Evolutionary conservation across 1,284 basidiomycete species (phyloP), one percentile per base, ranked within the genome.

Genomic region (Polyporus tsugae): DNA sequence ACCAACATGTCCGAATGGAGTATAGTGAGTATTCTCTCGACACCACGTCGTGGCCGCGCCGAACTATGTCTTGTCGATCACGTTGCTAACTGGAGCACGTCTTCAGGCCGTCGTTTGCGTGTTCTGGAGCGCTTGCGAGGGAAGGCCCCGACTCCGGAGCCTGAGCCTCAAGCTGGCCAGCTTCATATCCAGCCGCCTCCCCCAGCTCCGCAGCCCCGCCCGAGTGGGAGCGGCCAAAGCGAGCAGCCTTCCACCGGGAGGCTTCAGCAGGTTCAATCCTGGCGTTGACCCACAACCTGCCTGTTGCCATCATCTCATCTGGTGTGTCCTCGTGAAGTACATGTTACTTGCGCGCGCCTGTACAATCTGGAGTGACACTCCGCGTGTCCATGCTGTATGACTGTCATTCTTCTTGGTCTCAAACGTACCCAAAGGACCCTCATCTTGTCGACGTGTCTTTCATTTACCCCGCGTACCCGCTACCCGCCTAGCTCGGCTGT

Each of bases 1-100:
- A 92, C 70, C 88, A 91, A 68, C 83, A 90, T 71, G 82, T 86
- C 63, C 83, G 87, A 53, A 75, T 84, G 53, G 92, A 93, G 73
- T 92, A 91, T 74, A 83, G 91, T 91, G 74, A 75, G 88, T 78
- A 35, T 19, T 15, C 41, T 19, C 65, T 22, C 25, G 62, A 19
- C 36, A 39, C 15, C 46, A 58, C 53, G 60, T 39, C 22, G 35
- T 38, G 17, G 17, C 58, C 38, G 39, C 58, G 58, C 38, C 58
- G n/a, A 60, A 42, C 35, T 29, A n/a, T 29, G 29, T 36, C 53
- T 36, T 35, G 55, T 38, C n/a, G 9, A 58, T 58, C 52, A 55
- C 3, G 52, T 35, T 22, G 38, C 66, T n/a, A 36, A 52, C n/a
- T 41, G 15, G 29, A 6, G 39, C 58, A 5, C 22, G 22, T 36